Evolutionary conservation across 768 basidiomycete genomes (phyloP).

Genomic region (Neoboletus subvelutipes): DNA sequence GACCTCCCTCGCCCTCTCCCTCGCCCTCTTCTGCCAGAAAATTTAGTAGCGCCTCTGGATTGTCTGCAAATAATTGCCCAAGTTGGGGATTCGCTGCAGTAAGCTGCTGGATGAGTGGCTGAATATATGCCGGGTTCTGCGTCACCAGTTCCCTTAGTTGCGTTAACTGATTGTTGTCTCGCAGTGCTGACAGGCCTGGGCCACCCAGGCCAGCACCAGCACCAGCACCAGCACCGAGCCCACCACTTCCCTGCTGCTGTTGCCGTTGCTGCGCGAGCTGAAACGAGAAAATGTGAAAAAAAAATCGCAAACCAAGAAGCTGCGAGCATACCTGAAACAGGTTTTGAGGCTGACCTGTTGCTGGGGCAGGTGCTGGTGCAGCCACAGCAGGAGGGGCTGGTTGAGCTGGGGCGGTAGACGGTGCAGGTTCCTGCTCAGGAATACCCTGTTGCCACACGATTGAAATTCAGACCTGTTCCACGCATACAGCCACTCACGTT

Average conservation of each 20-base stretch:
- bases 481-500: constrained; percentile 51
- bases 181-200: constrained; percentile 53
- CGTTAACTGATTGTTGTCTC: constrained; percentile 61
- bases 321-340: constrained; percentile 70
- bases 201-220: constrained; percentile 7
- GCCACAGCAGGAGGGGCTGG: constrained; percentile 39
- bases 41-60: constrained; percentile 70
- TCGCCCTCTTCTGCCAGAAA: constrained; percentile 53
- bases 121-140: constrained; percentile 76
- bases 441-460: constrained; percentile 59
- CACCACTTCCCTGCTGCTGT: constrained; percentile 27
- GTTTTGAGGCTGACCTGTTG: constrained; percentile 65
- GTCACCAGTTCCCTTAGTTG: constrained; percentile 71
- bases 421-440: constrained; percentile 40
- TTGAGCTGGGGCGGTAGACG: constrained; percentile 45
- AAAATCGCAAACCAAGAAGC: neutral
- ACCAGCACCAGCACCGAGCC: constrained; percentile 8
- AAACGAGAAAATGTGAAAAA: neutral
- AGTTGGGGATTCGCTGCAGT: constrained; percentile 71
- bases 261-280: constrained; percentile 68
- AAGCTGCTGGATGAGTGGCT: constrained; percentile 83
- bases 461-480: constrained; percentile 6
- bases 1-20: constrained; percentile 39
- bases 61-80: constrained; percentile 60
- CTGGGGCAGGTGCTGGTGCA: constrained; percentile 21